These are phyloP conservation scores for Linanthus parryae DNA, from an alignment of 148 eudicot species.

Conservation along the genomic window DNA sequence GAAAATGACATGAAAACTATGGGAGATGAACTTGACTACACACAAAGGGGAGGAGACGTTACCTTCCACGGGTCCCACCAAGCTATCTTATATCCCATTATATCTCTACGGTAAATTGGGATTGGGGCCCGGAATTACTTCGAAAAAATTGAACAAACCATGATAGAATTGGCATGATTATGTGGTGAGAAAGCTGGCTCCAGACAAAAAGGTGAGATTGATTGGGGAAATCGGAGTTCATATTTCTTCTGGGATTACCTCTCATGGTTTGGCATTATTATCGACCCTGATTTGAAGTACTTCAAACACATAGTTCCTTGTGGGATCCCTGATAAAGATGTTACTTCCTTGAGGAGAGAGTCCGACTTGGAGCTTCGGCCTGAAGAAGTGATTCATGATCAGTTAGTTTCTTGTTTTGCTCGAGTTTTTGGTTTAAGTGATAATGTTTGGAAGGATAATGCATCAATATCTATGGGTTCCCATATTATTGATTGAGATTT, in stretches of 20 bases:
- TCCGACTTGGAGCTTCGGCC: conserved; percentile 40
- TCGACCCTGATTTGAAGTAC: conserved; percentile 64
- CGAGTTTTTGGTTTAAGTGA: no score
- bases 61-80: no score
- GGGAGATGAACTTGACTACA: conserved; percentile 81
- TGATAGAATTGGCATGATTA: conserved; percentile 71
- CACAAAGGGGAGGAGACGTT: conserved; percentile 79
- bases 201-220: conserved; percentile 54
- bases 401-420: no score
- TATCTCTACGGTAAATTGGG: no score
- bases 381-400: no score
- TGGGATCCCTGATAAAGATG: no score
- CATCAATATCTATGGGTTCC: no score
- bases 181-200: conserved; percentile 56
- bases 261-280: conserved; percentile 80
- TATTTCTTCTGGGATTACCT: conserved; percentile 69
- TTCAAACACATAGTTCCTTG: conserved; percentile 86
- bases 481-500: no score
- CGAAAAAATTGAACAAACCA: conserved; percentile 68
- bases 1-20: conserved; percentile 50
- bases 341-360: conserved; percentile 69
- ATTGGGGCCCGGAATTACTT: conserved; percentile 83
- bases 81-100: no score
- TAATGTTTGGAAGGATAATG: no score
- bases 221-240: conserved; percentile 87